A percentile compares a stretch with the other conserved stretches of the same genome.
Evolutionary conservation across 768 basidiomycete genomes (phyloP).

Genomic region (Lentinula lateritia): DNA sequence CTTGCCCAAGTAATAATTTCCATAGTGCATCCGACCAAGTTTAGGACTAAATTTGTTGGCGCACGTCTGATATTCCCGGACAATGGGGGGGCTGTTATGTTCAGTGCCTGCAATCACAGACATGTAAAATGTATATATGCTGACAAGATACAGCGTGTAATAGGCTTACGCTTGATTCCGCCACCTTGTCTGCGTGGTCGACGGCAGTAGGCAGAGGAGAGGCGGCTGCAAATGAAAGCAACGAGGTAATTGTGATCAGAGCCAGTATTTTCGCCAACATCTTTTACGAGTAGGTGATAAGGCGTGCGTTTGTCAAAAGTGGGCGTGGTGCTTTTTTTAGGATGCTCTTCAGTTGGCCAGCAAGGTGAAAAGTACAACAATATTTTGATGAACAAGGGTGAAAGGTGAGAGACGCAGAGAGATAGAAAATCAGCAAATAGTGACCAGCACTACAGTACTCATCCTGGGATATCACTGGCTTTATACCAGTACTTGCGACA

Average conservation of each 20-base stretch:
- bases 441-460: not conserved
- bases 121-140: not conserved
- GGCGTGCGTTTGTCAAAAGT: not conserved
- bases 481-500: not conserved
- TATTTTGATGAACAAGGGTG: not conserved
- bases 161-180: not conserved
- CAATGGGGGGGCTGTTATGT: not conserved
- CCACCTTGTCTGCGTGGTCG: not conserved
- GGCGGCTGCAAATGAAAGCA: not conserved
- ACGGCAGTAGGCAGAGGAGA: not conserved
- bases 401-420: not conserved
- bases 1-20: not conserved
- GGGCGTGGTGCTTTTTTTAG: not conserved
- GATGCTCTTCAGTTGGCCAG: not conserved
- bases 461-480: not conserved
- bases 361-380: not conserved
- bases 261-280: not conserved
- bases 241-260: not conserved
- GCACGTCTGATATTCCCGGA: not conserved
- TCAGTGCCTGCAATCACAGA: not conserved
- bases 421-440: not conserved
- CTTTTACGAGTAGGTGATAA: not conserved
- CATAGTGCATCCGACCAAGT: not conserved
- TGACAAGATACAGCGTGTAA: too few relatives aligned
- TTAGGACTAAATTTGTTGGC: not conserved